Evolutionary conservation across 2,329 filamentous ascomycete species (phyloP), one percentile per base, ranked within the genome.

Genomic region (Neofusicoccum cordaticola): DNA sequence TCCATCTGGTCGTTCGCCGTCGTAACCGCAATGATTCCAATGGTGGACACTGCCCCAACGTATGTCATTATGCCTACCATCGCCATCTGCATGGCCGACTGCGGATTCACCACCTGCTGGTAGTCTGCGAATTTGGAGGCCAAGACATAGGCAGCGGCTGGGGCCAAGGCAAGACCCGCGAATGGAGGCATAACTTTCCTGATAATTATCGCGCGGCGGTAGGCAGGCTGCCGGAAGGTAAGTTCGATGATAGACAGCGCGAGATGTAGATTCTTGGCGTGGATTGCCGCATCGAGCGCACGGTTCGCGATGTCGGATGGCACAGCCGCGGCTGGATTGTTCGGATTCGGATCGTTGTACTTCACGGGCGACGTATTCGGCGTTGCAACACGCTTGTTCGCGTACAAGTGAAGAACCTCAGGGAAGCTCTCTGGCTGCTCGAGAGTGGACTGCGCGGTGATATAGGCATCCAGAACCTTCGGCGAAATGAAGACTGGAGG

Each of bases 1-100:
- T 90, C 89, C 91, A 97, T 97, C 78, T 98, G 93, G 75, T 98
- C 93, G 77, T 97, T 97, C 66, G 89, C 84, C 39, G 94, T 97
- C 31, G 92, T 88, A 66, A 96, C 82, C 8, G 94, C 92, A 42
- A 98, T 87, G 47, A 95, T 80, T 2, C 94, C 95, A 62, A 98
- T 86, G 9, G 89, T 92, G 3, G 87, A 88, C 4, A 93, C 93
- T 68, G 92, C 91, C 19, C 87, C 85, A 47, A 96, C 83, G 75
- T 98, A 99, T 6, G 92, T 90, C 67, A 94, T 80, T 57, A 95
- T 90, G 12, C 91, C 93, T 0, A 86, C 86, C 73, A 96, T 92
- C 4, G 90, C 89, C 66, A 96, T 86, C 11, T 86, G 86, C 2
- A 92, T 96, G 9, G 93, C 92, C 39, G 86, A 86, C 34, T 80